A percentile compares a stretch with the other conserved stretches of the same genome.
These are phyloP conservation scores for Coemansia sp. DNA, from an alignment of 192 early-diverging fungal species.

Conservation along the genomic window DNA sequence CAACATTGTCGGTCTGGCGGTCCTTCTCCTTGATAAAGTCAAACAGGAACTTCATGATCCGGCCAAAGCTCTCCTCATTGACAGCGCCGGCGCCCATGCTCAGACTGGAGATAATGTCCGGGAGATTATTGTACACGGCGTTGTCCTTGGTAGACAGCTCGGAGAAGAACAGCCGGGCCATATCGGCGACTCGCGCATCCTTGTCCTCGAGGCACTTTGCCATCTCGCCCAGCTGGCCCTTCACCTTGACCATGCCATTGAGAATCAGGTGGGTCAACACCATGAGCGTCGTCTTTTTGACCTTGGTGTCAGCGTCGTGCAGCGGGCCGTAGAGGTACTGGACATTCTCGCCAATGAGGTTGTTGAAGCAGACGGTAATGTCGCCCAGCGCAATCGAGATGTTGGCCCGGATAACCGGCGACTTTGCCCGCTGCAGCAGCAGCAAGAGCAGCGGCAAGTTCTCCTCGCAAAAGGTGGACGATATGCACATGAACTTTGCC, in stretches of 20 bases:
- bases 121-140: slow-evolving; percentile 98
- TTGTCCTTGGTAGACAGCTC: slow-evolving; percentile 96
- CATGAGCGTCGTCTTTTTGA: slow-evolving; percentile 98
- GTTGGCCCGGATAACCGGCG: slow-evolving; percentile 88
- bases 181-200: slow-evolving; percentile 84
- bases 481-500: slow-evolving; percentile 97
- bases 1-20: slow-evolving; percentile 89
- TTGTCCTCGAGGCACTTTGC: slow-evolving; percentile 92
- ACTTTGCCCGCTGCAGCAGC: slow-evolving; percentile 79
- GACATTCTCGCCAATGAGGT: slow-evolving; percentile 95
- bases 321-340: slow-evolving; percentile 91
- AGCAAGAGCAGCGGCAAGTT: slow-evolving; percentile 89
- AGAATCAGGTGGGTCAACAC: slow-evolving; percentile 96
- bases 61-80: slow-evolving; percentile 77
- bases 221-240: slow-evolving; percentile 98
- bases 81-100: slow-evolving; percentile 66
- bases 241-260: slow-evolving; percentile 99
- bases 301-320: slow-evolving; percentile 71
- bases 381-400: slow-evolving; percentile 97
- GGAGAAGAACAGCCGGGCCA: slow-evolving; percentile 93
- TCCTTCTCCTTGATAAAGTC: slow-evolving; percentile 92
- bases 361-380: slow-evolving; percentile 96
- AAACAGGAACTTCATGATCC: slow-evolving; percentile 95
- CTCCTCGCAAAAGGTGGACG: slow-evolving; percentile 89
- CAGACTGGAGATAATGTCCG: slow-evolving; percentile 95